phyloP scores from a whole-genome alignment of 2,329 filamentous ascomycete genomes.

The Metarhizium anisopliae region DNA sequence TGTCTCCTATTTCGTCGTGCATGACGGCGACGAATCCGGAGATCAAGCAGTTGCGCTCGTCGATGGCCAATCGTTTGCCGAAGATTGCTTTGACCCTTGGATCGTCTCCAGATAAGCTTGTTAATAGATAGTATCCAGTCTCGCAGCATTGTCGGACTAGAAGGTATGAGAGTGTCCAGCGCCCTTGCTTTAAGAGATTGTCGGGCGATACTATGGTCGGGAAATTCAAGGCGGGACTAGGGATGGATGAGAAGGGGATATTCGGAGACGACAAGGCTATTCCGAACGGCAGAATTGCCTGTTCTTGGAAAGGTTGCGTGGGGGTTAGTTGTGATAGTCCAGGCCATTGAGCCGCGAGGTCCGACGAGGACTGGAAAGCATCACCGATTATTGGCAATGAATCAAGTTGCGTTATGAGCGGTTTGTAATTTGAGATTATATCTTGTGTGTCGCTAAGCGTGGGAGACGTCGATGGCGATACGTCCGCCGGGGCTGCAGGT shows the following conservation, averaged over 20 bases:
- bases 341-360: background rate
- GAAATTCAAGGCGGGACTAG: background rate
- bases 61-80: background rate
- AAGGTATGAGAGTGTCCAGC: background rate
- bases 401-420: too few species aligned
- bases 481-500: background rate
- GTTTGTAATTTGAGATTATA: background rate
- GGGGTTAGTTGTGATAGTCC: background rate
- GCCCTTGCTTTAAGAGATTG: background rate
- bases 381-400: background rate
- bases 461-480: background rate
- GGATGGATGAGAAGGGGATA: background rate
- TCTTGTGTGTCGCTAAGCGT: background rate
- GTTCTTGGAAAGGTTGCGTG: background rate
- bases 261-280: background rate
- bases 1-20: background rate
- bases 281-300: background rate
- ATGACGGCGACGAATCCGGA: background rate
- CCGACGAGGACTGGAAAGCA: background rate
- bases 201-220: background rate
- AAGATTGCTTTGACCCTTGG: background rate
- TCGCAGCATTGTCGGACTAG: background rate
- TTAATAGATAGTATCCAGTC: background rate
- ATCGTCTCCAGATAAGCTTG: background rate
- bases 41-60: background rate